Evolutionary conservation across 306 rosid species (phyloP), one percentile per base, ranked within the genome.

Genomic region (Elaeagnus macrophylla): DNA sequence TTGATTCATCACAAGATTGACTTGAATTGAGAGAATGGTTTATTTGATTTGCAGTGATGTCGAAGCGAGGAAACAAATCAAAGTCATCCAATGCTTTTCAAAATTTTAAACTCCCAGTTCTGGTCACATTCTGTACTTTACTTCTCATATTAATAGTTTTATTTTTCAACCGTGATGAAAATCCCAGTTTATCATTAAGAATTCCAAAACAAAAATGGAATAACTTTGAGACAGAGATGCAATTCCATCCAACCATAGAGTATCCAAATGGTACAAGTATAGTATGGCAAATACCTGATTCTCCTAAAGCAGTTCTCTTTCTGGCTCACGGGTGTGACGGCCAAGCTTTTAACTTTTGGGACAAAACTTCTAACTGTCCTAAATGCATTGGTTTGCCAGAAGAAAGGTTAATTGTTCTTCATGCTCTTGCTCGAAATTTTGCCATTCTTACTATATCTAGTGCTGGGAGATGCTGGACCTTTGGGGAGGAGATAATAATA

Each of bases 241-340:
- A 75, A 55, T 48, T 78, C 55, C 68, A 77, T 71, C 95, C 95
- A 6, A 80, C 77, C 3, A 48, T 62, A 39, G 93, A 67, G 62
- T 74, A 73, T 17, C 66, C 55, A 58, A 91, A 87, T 72, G 95
- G 83, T 56, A 82, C 90, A 12, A 91, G 83, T 49, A 51, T 87
- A 25, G 75, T 91, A 59, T 91, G 95, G 83, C 99, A 91, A 74
- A 66, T 82, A 54, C 99, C 95, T 48, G 75, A 82, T 52, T 78
- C 81, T 6, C 93, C 99, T 4, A 84, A 82, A 59, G 93, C 87
- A 20, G 82, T 86, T 73, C 76, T 91, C 64, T 91, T 91, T 79
- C 61, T 91, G 51, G 99, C 95, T 63, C 96, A 91, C 74, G 99
- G 96, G 44, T 91, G 99, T 56, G 40, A 67, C 62, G 82, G 94